phyloP scores from a whole-genome alignment of 164 flowering plant genomes.

The Magnolia sinica region DNA sequence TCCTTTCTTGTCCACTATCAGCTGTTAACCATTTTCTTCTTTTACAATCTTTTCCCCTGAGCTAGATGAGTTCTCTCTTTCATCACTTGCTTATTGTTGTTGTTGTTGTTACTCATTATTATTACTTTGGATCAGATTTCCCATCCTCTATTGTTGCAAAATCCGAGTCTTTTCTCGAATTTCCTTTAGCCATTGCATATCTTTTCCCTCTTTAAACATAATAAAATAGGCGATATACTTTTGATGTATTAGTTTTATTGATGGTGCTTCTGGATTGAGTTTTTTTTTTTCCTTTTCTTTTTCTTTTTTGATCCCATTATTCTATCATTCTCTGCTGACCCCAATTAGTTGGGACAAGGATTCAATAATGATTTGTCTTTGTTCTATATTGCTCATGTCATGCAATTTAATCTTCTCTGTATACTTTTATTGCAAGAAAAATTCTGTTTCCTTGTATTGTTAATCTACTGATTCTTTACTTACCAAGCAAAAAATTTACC shows the following conservation, averaged over 20 bases:
- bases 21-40: neutral
- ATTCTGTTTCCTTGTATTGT: neutral
- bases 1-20: neutral
- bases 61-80: neutral
- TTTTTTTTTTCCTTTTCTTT: neutral
- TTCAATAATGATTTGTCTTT: too few species aligned
- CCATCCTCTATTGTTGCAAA: neutral
- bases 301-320: neutral
- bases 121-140: too few species aligned
- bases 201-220: neutral
- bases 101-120: neutral
- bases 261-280: neutral
- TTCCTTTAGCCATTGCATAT: neutral
- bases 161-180: neutral
- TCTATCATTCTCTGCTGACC: neutral
- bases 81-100: neutral
- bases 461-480: neutral
- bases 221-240: too few species aligned
- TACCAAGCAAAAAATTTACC: neutral
- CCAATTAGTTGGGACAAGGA: neutral
- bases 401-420: neutral
- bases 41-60: neutral
- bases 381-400: neutral
- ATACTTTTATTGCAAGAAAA: neutral
- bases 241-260: neutral